These are phyloP conservation scores for Histomonas meleagridis DNA, from an alignment of 208 protist genomes.

Conservation along the genomic window DNA sequence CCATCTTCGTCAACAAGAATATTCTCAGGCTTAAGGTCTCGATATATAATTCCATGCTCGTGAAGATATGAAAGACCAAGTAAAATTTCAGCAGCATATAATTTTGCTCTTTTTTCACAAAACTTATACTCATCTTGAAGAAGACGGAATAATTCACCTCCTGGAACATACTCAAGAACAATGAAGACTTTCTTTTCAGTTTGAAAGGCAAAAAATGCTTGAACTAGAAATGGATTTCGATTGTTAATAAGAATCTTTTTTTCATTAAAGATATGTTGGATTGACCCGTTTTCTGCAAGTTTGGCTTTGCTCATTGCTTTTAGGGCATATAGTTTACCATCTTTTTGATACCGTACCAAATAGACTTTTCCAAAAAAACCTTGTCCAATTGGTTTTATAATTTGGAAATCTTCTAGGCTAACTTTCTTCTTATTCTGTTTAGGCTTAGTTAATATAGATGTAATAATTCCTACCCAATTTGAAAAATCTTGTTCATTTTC, in stretches of 20 bases:
- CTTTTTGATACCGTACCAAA: background rate
- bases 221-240: background rate
- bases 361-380: background rate
- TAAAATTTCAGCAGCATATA: slow-evolving; percentile 9
- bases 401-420: too few species aligned
- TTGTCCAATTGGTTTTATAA: too few species aligned
- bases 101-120: background rate
- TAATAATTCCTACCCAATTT: too few species aligned
- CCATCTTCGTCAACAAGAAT: background rate
- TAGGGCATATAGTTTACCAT: background rate
- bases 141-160: background rate
- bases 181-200: background rate
- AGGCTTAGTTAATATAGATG: too few species aligned
- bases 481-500: too few species aligned
- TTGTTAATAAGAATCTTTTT: background rate
- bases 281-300: background rate
- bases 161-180: background rate
- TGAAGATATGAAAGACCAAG: background rate
- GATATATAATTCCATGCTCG: background rate
- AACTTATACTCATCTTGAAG: background rate
- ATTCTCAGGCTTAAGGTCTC: slow-evolving; percentile 26
- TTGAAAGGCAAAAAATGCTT: background rate
- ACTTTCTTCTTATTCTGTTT: too few species aligned
- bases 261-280: background rate
- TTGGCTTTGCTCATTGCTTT: background rate